Evolutionary conservation across 495 filamentous ascomycete species (phyloP), one percentile per base, ranked within the genome.

Genomic region (Margaritispora aquatica): DNA sequence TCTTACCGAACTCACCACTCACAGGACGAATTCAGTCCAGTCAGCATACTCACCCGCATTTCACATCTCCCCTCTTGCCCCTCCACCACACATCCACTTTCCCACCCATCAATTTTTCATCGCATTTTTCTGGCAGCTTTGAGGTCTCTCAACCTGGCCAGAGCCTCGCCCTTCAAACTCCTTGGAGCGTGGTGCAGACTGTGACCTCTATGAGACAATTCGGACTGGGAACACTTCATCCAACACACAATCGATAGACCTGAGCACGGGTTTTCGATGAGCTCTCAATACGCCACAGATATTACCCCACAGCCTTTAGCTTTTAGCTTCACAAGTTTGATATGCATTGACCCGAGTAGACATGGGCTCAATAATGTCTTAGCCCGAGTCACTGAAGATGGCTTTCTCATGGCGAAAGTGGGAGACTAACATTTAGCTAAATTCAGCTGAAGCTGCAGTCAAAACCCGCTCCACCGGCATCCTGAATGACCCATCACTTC

Each of bases 221-320:
- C n/a, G n/a, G n/a, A n/a, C n/a, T n/a, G n/a, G n/a, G n/a, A n/a
- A n/a, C n/a, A n/a, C n/a, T n/a, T n/a, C n/a, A n/a, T n/a, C n/a
- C n/a, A 10, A 26, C 1, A 9, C 21, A 15, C 24, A 26, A 15
- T 15, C 48, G 48, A 20, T 11, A 24, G 26, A 51, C 26, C 48
- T 51, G 50, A n/a, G 8, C 50, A 52, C 50, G 50, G 50, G 13
- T 52, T 21, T 51, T 29, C 15, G 24, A 27, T 27, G 23, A n/a
- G 24, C 50, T 52, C 50, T 11, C 24, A 51, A 29, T n/a, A 26
- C 50, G 50, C 50, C 50, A 27, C 50, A 27, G 31, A 7, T 17
- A 36, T 54, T 54, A 54, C 52, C 52, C 52, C 52, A 54, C 52
- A n/a, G n/a, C n/a, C n/a, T n/a, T n/a, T n/a, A 54, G 22, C 29